Percentiles rank a stretch among this genome's conserved stretches.
Conservation (phyloP, 257 asterid genomes). For the Solanum paucissectum region DNA sequence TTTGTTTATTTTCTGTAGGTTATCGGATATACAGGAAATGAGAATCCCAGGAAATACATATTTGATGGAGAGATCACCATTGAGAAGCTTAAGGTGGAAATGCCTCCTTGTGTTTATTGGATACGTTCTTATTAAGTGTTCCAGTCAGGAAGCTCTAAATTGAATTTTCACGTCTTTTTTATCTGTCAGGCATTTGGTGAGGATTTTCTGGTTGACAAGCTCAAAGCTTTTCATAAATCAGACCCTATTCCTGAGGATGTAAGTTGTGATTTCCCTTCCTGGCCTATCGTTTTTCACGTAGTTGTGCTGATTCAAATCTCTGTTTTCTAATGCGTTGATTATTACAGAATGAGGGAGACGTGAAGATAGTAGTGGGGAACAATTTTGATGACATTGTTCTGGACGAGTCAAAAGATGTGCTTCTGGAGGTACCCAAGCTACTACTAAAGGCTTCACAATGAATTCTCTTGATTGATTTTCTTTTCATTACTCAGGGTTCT, state of each 20-base stretch:
- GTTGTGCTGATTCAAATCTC: not conserved
- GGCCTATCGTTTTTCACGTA: not conserved
- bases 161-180: not conserved
- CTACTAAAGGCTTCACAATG: not conserved
- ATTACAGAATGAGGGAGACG: constrained; percentile 80
- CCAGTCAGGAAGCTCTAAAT: not conserved
- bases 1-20: constrained; percentile 29
- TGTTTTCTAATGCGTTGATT: not conserved
- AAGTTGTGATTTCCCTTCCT: constrained; percentile 13
- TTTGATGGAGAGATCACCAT: constrained; percentile 52
- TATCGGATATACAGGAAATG: constrained; percentile 56
- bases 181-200: constrained; percentile 57
- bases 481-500: not conserved
- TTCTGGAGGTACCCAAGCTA: constrained; percentile 58
- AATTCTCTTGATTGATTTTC: not conserved
- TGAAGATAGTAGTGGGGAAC: constrained; percentile 80
- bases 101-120: not conserved
- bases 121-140: not conserved
- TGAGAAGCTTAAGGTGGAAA: constrained; percentile 65
- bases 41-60: constrained; percentile 52
- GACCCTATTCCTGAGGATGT: constrained; percentile 81
- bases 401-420: constrained; percentile 97
- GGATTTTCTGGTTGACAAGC: constrained; percentile 60
- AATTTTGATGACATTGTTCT: constrained; percentile 88
- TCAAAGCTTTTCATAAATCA: constrained; percentile 73